Evolutionary conservation across 176 grass and related monocot genomes (phyloP).

Genomic region (Pharus latifolius): DNA sequence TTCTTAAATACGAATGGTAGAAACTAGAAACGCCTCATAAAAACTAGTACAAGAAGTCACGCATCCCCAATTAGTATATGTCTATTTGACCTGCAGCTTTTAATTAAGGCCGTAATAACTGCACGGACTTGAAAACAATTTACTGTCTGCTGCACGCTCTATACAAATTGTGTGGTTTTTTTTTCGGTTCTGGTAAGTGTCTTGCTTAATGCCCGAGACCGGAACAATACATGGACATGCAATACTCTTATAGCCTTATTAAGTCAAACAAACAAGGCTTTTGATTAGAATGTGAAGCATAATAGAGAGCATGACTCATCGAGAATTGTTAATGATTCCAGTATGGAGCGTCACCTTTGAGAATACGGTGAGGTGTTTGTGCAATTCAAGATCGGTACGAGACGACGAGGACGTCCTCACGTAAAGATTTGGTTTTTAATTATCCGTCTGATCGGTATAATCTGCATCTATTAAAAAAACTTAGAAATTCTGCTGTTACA

Average conservation of each 20-base stretch:
- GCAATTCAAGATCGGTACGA: background rate
- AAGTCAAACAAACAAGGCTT: background rate
- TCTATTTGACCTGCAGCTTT: background rate
- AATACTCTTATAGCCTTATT: no score
- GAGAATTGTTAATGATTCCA: background rate
- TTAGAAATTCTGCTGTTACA: no score
- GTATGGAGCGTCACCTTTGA: background rate
- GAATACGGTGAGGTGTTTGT: background rate
- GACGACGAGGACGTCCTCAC: background rate
- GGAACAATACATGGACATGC: no score
- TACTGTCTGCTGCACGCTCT: background rate
- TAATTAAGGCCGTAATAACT: background rate
- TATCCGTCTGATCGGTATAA: no score
- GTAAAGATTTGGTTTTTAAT: no score
- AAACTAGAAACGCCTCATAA: background rate
- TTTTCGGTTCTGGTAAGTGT: background rate
- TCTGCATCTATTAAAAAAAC: no score
- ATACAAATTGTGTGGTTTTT: background rate
- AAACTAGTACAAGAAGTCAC: no score
- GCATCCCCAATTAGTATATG: no score
- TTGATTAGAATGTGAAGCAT: no score
- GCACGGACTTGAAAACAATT: background rate
- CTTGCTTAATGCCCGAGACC: background rate
- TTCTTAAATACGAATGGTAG: background rate
- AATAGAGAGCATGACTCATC: background rate